Evolutionary conservation across 495 filamentous ascomycete genomes (phyloP).

Genomic region (Penicillium crystallinum): DNA sequence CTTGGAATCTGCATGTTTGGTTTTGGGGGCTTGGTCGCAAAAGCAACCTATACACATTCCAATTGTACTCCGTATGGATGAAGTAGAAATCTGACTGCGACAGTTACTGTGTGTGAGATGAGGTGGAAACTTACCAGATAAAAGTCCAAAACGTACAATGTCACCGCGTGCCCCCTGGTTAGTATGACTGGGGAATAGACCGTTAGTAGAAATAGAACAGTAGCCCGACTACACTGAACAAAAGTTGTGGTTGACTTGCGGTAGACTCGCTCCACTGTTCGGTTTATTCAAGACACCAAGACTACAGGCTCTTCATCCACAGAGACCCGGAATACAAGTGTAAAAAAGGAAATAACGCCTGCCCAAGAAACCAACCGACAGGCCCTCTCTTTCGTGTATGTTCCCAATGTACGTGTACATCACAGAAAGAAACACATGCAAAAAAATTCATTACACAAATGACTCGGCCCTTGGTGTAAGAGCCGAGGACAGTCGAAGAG

Average conservation of each 20-base stretch:
- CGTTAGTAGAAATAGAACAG: background rate
- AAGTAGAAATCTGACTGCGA: background rate
- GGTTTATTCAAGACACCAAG: background rate
- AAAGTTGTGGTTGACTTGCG: background rate
- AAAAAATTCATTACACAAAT: background rate
- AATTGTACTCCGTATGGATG: background rate
- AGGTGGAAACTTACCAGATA: background rate
- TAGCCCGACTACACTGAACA: background rate
- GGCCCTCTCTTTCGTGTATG: background rate
- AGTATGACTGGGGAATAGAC: background rate
- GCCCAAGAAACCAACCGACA: background rate
- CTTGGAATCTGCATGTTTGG: background rate
- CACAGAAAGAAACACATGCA: constrained; percentile 2
- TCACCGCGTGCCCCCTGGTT: background rate
- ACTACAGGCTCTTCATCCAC: background rate
- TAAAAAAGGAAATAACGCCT: background rate
- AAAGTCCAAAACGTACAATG: background rate
- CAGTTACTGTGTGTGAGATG: background rate
- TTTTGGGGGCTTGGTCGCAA: background rate
- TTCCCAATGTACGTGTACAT: constrained; percentile 2
- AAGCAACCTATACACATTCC: background rate
- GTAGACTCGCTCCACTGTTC: background rate
- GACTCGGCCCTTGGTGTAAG: background rate
- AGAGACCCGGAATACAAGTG: background rate
- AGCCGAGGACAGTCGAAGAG: background rate